Percentiles rank a stretch among this genome's conserved stretches.
Evolutionary conservation across 768 basidiomycete genomes (phyloP).

Genomic region (Naganishia antarctica): DNA sequence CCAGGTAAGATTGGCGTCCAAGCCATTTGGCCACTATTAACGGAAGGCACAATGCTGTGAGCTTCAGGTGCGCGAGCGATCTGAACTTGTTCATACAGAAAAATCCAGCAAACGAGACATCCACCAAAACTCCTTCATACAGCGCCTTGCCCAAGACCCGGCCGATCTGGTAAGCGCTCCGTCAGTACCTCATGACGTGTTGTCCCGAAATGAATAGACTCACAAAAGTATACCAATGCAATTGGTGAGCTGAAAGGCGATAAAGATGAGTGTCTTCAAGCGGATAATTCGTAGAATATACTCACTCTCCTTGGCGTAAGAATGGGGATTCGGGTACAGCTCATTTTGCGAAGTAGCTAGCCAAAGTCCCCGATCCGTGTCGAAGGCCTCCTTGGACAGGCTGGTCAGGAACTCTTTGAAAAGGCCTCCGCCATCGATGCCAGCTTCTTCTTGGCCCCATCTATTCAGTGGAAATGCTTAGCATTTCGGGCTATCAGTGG

Average conservation of each 20-base stretch:
- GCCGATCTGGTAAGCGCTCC: slow-evolving; percentile 57
- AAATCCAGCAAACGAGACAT: slow-evolving; percentile 91
- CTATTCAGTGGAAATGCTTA: slow-evolving; percentile 29
- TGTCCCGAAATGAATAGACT: background rate
- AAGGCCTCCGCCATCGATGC: slow-evolving; percentile 93
- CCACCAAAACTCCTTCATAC: slow-evolving; percentile 91
- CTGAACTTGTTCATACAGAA: slow-evolving; percentile 54
- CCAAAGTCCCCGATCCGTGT: slow-evolving; percentile 91
- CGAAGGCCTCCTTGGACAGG: slow-evolving; percentile 87
- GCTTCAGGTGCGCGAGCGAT: slow-evolving; percentile 14
- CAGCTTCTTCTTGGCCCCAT: slow-evolving; percentile 55
- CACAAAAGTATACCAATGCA: slow-evolving; percentile 80
- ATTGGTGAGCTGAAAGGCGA: slow-evolving; percentile 58
- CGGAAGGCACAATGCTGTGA: slow-evolving; percentile 52
- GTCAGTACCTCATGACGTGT: background rate
- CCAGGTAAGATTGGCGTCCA: slow-evolving; percentile 82
- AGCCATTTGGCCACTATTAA: slow-evolving; percentile 60
- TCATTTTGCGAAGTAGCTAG: slow-evolving; percentile 83
- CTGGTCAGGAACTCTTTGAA: slow-evolving; percentile 98
- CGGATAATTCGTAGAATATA: slow-evolving; percentile 14
- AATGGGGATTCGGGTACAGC: slow-evolving; percentile 88
- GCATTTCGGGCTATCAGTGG: background rate
- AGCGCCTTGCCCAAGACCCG: slow-evolving; percentile 91
- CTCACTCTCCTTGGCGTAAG: slow-evolving; percentile 81
- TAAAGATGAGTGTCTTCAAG: too few relatives aligned